Conservation (phyloP, 306 rosid genomes). For the Delonix regia region DNA sequence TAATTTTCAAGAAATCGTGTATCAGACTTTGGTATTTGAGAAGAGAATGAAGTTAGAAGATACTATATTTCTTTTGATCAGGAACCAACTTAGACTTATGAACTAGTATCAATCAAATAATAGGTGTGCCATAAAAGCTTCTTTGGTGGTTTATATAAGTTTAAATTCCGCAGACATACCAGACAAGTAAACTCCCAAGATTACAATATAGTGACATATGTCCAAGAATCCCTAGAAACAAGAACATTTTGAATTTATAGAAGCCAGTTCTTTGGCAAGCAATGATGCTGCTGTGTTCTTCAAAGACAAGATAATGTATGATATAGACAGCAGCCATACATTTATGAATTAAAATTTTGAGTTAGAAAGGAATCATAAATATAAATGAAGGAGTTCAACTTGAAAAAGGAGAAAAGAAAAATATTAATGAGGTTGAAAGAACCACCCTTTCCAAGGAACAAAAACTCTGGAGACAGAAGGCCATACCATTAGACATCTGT, state of each 20-base stretch:
- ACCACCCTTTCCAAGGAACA: conserved; percentile 2
- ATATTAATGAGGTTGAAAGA: neutral
- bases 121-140: conserved; percentile 3
- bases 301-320: conserved; percentile 1
- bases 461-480: neutral
- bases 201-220: neutral
- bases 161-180: neutral
- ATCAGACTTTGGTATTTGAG: neutral
- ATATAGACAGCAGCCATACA: conserved; percentile 13
- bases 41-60: neutral
- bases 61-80: neutral
- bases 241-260: conserved; percentile 1
- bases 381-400: neutral
- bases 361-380: neutral
- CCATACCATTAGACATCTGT: conserved; percentile 70
- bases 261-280: conserved; percentile 15
- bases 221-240: neutral
- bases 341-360: neutral
- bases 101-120: conserved; percentile 14
- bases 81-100: neutral
- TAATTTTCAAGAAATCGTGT: neutral
- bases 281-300: neutral
- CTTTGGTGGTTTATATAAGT: neutral
- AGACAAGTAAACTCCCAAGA: neutral
- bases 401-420: neutral